Percentiles rank a stretch among this genome's conserved stretches.
Evolutionary conservation across 2,329 filamentous ascomycete genomes (phyloP).

Genomic region (Fusarium sp.): DNA sequence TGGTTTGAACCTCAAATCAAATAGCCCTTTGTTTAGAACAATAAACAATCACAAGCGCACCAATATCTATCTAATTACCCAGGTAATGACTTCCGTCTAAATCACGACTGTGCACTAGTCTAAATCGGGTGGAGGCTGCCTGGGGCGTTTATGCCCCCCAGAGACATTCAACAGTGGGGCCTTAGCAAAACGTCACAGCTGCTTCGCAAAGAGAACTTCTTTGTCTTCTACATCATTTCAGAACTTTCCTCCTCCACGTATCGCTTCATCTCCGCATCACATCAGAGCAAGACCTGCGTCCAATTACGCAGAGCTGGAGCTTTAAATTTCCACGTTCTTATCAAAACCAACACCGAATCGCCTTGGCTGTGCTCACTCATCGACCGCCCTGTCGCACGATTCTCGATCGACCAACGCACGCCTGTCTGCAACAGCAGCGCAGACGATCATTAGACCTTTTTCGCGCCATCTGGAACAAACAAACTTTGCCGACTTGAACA

Average conservation of each 20-base stretch:
- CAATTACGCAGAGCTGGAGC: not conserved
- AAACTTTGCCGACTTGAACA: not conserved
- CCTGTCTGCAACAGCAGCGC: slow-evolving; percentile 8
- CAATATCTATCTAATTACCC: not conserved
- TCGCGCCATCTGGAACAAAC: slow-evolving; percentile 1
- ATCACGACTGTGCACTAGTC: slow-evolving; percentile 24
- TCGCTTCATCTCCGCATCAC: slow-evolving; percentile 12
- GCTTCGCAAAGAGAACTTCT: slow-evolving; percentile 33
- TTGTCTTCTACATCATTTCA: slow-evolving; percentile 27
- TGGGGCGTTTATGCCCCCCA: slow-evolving; percentile 33
- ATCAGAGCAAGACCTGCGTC: slow-evolving; percentile 2
- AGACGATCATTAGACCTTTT: not conserved
- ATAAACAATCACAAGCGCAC: not conserved
- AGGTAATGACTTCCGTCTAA: not conserved
- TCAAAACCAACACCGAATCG: slow-evolving; percentile 9
- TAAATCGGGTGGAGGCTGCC: slow-evolving; percentile 32
- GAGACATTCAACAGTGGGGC: slow-evolving; percentile 39
- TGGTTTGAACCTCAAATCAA: not conserved
- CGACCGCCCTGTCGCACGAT: slow-evolving; percentile 15
- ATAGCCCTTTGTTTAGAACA: not conserved
- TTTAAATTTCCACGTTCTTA: not conserved
- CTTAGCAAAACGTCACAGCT: slow-evolving; percentile 44
- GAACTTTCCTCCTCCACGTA: slow-evolving; percentile 3
- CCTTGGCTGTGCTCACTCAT: slow-evolving; percentile 13
- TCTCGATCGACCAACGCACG: slow-evolving; percentile 10